A percentile compares a stretch with the other conserved stretches of the same genome.
Conservation (phyloP, 768 basidiomycete genomes). For the Clavulina sp. region DNA sequence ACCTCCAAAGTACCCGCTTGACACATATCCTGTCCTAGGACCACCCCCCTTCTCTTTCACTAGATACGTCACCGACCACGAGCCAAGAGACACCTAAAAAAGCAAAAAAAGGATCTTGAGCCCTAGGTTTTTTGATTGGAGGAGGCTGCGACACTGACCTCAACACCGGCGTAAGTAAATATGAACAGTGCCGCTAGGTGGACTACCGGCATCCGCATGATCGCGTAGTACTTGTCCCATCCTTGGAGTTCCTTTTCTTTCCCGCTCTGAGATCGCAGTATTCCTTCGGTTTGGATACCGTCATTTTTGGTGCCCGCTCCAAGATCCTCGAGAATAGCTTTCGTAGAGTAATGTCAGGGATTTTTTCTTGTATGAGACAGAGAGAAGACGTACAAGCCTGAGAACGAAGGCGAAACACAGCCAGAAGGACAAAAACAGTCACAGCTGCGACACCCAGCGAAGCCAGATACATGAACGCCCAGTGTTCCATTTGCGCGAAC, state of each 20-base stretch:
- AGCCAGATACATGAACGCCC: slow-evolving; percentile 64
- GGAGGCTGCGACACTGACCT: slow-evolving; percentile 6
- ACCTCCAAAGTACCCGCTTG: slow-evolving; percentile 30
- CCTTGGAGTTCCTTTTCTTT: slow-evolving; percentile 1
- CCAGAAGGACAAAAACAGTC: slow-evolving; percentile 34
- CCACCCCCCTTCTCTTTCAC: slow-evolving; percentile 30
- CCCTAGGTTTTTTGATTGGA: too few relatives aligned
- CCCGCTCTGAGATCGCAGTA: not conserved
- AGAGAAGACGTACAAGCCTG: not conserved
- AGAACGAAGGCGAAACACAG: slow-evolving; percentile 37
- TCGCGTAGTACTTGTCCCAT: too few relatives aligned
- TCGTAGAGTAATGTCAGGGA: too few relatives aligned
- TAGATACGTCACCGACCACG: slow-evolving; percentile 40
- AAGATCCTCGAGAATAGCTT: not conserved
- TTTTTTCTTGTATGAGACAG: not conserved
- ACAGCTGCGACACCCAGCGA: slow-evolving; percentile 48
- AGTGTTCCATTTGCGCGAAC: slow-evolving; percentile 43
- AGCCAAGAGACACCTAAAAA: slow-evolving; percentile 13
- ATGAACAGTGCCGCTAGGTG: slow-evolving; percentile 12
- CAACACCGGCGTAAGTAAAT: slow-evolving; percentile 12
- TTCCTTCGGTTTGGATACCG: not conserved
- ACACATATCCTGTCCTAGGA: slow-evolving; percentile 30
- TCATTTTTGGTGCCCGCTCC: not conserved
- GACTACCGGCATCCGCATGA: slow-evolving; percentile 8
- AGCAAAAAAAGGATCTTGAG: too few relatives aligned